Evolutionary conservation across 495 filamentous ascomycete genomes (phyloP), one percentile per base, ranked within the genome.

Genomic region (Trichoderma erinaceum): DNA sequence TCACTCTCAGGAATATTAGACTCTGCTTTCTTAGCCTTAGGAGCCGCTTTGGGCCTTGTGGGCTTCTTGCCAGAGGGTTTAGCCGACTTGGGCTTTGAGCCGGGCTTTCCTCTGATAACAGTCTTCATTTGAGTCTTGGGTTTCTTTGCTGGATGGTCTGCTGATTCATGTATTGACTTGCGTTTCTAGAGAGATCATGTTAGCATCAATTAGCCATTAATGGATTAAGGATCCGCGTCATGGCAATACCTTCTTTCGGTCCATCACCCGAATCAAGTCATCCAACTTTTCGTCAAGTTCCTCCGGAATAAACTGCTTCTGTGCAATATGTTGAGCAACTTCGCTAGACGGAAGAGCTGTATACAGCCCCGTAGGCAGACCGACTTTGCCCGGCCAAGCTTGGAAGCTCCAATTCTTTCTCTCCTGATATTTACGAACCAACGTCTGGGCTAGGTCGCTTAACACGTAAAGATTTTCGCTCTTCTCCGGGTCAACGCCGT

Each of bases 391-490:
- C 0, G 93, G 88, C 75, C 89, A 94, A 6, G 89, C 89, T 72
- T 93, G 89, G 70, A 98, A 88, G 50, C 81, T 84, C 84, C 91
- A 92, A 64, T 88, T 88, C 61, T 88, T 88, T 69, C 86, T 82
- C 66, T 91, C 89, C 73, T 94, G 90, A 81, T 90, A 99, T 69
- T 86, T 88, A 46, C 91, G 83, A 69, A 98, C 90, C 56, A 92
- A 83, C 1, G 87, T 84, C 77, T 96, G 91, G 0, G 93, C 88
- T 15, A 99, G 83, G 72, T 99, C 95, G 64, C 90, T 91, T n/a
- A 98, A 78, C 18, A 92, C 86, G 72, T 97, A 96, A 29, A 98
- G 84, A 63, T 89, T 87, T 68, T 90, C 85, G 68, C 84, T 86
- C 70, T 82, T 73, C 0, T 76, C 73, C 0, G 79, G 82, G 48